These are phyloP conservation scores for Gossypium sturtianum DNA, from an alignment of 345 rosid species.

Conservation along the genomic window DNA sequence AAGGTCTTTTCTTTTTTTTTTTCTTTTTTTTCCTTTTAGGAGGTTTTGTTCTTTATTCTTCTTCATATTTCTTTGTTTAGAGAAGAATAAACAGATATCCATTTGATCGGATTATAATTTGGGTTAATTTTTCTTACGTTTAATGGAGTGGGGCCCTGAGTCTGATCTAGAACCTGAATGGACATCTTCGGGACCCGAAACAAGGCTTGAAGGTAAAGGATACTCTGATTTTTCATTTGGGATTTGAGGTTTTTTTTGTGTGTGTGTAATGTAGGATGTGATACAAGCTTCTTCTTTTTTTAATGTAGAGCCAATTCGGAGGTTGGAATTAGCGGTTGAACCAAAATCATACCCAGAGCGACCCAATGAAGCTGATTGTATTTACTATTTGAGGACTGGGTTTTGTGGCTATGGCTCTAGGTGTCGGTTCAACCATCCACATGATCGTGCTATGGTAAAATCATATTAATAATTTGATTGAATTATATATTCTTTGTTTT, in stretches of 20 bases:
- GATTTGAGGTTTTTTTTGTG: conserved; percentile 17
- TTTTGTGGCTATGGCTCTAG: conserved; percentile 71
- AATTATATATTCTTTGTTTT: neutral
- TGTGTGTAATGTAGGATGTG: conserved; percentile 17
- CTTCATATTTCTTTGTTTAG: neutral
- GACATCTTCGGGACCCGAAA: conserved; percentile 47
- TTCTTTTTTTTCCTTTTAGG: no score
- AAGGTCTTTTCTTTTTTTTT: neutral
- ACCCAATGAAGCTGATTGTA: conserved; percentile 72
- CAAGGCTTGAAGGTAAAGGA: conserved; percentile 62
- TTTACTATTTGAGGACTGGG: conserved; percentile 73
- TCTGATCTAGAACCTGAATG: conserved; percentile 70
- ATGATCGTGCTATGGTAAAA: conserved; percentile 57
- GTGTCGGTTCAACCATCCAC: conserved; percentile 98
- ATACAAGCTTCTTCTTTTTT: conserved; percentile 15
- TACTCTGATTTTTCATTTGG: neutral
- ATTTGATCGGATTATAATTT: conserved; percentile 37
- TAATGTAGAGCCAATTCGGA: conserved; percentile 67
- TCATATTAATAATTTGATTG: conserved; percentile 9
- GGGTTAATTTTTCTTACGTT: conserved; percentile 13
- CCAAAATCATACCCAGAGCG: conserved; percentile 69
- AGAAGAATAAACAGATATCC: conserved; percentile 15
- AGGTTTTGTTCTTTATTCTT: neutral
- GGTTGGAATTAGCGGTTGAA: conserved; percentile 43
- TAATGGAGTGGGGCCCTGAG: conserved; percentile 62